Percentiles rank a stretch among this genome's conserved stretches.
Evolutionary conservation across 768 basidiomycete genomes (phyloP).

Genomic region (Suillus cothurnatus): DNA sequence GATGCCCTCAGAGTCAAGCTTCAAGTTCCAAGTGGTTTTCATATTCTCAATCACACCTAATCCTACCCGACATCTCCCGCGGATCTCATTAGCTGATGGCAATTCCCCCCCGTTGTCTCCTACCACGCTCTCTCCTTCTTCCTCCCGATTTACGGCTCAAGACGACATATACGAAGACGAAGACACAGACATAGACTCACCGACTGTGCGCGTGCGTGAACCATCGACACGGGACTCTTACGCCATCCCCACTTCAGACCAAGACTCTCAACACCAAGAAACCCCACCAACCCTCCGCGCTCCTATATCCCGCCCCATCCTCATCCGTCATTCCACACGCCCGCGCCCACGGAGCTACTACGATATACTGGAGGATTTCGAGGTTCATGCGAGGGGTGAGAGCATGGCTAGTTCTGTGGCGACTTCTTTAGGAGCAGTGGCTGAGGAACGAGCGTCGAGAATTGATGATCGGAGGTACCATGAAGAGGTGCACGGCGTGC

Average conservation of each 20-base stretch:
- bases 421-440: conserved; percentile 24
- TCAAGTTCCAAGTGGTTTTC: too few relatives aligned
- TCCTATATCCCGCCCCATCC: conserved; percentile 22
- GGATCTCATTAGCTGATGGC: conserved; percentile 19
- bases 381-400: conserved; percentile 34
- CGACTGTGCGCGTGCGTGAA: not conserved
- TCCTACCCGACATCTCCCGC: conserved; percentile 26
- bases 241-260: not conserved
- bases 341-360: conserved; percentile 63
- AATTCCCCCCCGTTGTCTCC: not conserved
- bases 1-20: too few relatives aligned
- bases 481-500: conserved; percentile 9
- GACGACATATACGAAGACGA: not conserved
- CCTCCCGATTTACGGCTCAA: conserved; percentile 1
- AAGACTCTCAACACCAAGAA: not conserved
- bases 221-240: not conserved
- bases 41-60: too few relatives aligned
- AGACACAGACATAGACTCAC: not conserved
- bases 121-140: conserved; percentile 6
- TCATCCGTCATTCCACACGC: conserved; percentile 34
- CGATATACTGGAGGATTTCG: conserved; percentile 68
- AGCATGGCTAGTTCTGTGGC: conserved; percentile 34
- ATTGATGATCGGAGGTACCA: conserved; percentile 12
- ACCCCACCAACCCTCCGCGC: not conserved
- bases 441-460: not conserved